Base-by-base conservation (phyloP, 345 rosid genomes). In the Microthlaspi erraticum region DNA sequence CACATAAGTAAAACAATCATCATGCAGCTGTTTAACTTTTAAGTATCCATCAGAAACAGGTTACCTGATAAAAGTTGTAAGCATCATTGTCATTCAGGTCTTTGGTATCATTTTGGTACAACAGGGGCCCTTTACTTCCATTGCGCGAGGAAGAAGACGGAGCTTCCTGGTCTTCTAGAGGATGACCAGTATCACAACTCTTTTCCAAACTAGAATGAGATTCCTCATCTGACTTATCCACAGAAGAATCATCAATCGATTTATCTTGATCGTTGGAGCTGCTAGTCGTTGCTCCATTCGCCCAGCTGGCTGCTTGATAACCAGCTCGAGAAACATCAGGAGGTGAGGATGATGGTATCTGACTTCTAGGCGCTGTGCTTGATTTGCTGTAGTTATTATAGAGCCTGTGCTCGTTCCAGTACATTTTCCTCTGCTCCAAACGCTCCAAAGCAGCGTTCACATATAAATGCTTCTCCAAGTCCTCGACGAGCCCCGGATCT, bases 21-120 rank as follows among this genome's bases (percentile, higher is more conserved):
- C 37, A 60, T 31, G 65, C 69, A 41, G 29, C 68, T 51, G 37
- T 9, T 39, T 26, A 26, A 26, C 41, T n/a, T n/a, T 26, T 11
- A 13, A 37, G 36, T 37, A 54, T 29, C 11, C 23, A 43, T 68
- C 9, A 44, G 52, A 52, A 61, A 75, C 34, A 7, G 11, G 64
- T 78, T 76, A 93, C 98, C 98, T 93, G 97, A 76, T 89, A 93
- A 80, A 91, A 89, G 75, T 82, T 86, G 82, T 93, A 87, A 0
- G 77, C 78, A 45, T 83, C 90, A 31, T 72, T 83, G 31, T 84
- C 90, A 77, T 86, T 85, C 37, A 72, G 71, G 48, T 86, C 86
- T 41, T 49, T 70, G 8, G 60, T 72, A 55, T 75, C 77, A 80
- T 74, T 76, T 20, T 72, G 72, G 69, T 38, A 72, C 53, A 62